phyloP scores from a whole-genome alignment of 139 green algal genomes.

The Chlorella sorokiniana region DNA sequence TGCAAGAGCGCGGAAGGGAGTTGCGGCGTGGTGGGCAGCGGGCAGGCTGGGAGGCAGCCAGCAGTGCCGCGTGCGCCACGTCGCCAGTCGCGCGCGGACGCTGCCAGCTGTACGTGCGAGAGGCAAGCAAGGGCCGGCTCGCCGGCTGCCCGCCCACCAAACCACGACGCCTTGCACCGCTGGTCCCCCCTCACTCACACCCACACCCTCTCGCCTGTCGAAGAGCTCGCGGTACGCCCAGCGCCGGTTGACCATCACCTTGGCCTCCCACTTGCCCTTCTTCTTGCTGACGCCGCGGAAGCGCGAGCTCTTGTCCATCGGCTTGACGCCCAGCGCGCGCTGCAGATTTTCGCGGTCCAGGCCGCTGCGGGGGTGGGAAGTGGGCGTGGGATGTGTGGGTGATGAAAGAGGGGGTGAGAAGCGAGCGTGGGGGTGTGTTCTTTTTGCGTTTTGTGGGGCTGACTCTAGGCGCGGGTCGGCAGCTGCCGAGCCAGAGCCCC shows the following conservation, averaged over 20 bases:
- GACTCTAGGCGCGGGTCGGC: no score
- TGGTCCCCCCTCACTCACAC: not conserved
- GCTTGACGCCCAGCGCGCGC: constrained; percentile 76
- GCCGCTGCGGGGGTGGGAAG: constrained; percentile 47
- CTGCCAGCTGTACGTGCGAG: no score
- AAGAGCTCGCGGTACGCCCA: constrained; percentile 80
- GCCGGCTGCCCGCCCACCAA: no score
- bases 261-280: constrained; percentile 81
- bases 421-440: no score
- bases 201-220: constrained; percentile 40
- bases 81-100: no score
- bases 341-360: constrained; percentile 73
- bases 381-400: no score
- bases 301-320: constrained; percentile 73
- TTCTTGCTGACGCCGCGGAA: constrained; percentile 76
- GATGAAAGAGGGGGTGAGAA: no score
- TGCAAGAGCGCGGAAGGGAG: no score
- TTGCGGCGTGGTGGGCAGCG: no score
- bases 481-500: no score
- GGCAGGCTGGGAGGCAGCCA: not conserved
- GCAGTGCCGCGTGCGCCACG: no score
- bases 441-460: no score
- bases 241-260: constrained; percentile 82
- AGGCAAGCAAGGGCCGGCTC: not conserved
- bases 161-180: not conserved